A percentile compares a stretch with the other conserved stretches of the same genome.
These are phyloP conservation scores for Didymella segeticola DNA, from an alignment of 2,329 filamentous ascomycete genomes.

Conservation along the genomic window DNA sequence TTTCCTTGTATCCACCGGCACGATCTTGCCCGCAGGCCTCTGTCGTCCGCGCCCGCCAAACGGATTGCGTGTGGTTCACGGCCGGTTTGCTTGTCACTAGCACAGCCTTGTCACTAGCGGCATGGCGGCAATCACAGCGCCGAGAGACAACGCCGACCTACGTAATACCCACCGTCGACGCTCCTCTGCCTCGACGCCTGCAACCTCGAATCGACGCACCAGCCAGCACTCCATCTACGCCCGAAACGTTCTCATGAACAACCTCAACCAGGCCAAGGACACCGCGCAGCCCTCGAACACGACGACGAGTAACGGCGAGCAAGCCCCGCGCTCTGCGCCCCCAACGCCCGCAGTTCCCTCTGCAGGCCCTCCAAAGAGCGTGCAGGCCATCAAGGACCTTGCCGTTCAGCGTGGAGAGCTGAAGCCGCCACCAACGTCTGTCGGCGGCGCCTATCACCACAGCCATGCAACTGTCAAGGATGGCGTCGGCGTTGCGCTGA, in stretches of 20 bases:
- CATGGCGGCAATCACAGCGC: constrained; percentile 24
- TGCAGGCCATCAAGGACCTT: constrained; percentile 32
- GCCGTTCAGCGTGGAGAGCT: constrained; percentile 38
- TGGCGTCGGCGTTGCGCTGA: constrained; percentile 62
- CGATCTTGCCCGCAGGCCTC: constrained; percentile 1
- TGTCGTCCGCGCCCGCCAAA: constrained; percentile 9
- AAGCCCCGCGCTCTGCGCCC: constrained; percentile 28
- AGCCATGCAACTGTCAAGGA: constrained; percentile 35
- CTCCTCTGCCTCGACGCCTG: constrained; percentile 28
- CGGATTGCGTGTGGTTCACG: constrained; percentile 8
- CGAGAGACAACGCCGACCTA: constrained; percentile 20
- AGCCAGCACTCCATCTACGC: constrained; percentile 59
- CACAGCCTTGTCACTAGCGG: constrained; percentile 3
- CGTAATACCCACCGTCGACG: constrained; percentile 27
- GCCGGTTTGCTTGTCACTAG: constrained; percentile 9
- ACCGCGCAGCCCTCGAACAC: constrained; percentile 24
- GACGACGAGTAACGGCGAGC: constrained; percentile 25
- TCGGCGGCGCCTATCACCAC: constrained; percentile 21
- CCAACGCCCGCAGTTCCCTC: constrained; percentile 23
- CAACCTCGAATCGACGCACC: constrained; percentile 34
- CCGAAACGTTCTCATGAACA: constrained; percentile 59
- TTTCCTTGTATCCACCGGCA: neutral
- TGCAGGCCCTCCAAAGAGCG: constrained; percentile 29
- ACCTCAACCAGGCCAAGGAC: constrained; percentile 37
- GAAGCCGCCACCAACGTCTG: constrained; percentile 36